Evolutionary conservation across 2,329 filamentous ascomycete species (phyloP).

Genomic region (Paecilomyces sp.): DNA sequence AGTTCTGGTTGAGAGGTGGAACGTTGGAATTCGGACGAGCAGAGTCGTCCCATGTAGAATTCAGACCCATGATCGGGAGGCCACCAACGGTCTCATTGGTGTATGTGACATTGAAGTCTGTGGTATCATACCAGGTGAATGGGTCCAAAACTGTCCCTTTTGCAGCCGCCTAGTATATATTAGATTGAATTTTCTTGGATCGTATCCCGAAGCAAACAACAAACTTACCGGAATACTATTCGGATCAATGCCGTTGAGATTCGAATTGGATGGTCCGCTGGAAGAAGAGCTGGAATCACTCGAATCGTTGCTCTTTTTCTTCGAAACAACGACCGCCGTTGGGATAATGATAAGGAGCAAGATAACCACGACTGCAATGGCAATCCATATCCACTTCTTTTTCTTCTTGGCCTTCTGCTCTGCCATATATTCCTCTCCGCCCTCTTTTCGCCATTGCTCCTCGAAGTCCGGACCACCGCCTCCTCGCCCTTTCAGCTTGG

Average conservation of each 20-base stretch:
- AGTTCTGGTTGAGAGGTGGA: slow-evolving; percentile 66
- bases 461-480: neutral
- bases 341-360: slow-evolving; percentile 61
- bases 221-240: slow-evolving; percentile 51
- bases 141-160: slow-evolving; percentile 77
- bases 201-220: neutral
- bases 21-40: slow-evolving; percentile 70
- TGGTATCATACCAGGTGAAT: slow-evolving; percentile 83
- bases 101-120: slow-evolving; percentile 90
- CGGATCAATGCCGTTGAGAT: slow-evolving; percentile 48
- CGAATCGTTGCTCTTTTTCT: slow-evolving; percentile 44
- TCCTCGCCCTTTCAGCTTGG: slow-evolving; percentile 36
- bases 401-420: slow-evolving; percentile 27
- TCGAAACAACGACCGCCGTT: slow-evolving; percentile 58
- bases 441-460: slow-evolving; percentile 4
- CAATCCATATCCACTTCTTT: slow-evolving; percentile 46
- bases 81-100: slow-evolving; percentile 77
- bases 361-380: slow-evolving; percentile 47
- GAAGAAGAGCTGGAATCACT: slow-evolving; percentile 19
- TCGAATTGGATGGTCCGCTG: slow-evolving; percentile 32
- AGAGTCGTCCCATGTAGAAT: slow-evolving; percentile 79
- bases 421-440: slow-evolving; percentile 12
- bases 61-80: slow-evolving; percentile 85
- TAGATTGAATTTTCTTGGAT: slow-evolving; percentile 1
- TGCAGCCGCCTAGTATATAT: slow-evolving; percentile 42